phyloP scores from a whole-genome alignment of 2,329 filamentous ascomycete species.

The Scopulariopsis brevicaulis region DNA sequence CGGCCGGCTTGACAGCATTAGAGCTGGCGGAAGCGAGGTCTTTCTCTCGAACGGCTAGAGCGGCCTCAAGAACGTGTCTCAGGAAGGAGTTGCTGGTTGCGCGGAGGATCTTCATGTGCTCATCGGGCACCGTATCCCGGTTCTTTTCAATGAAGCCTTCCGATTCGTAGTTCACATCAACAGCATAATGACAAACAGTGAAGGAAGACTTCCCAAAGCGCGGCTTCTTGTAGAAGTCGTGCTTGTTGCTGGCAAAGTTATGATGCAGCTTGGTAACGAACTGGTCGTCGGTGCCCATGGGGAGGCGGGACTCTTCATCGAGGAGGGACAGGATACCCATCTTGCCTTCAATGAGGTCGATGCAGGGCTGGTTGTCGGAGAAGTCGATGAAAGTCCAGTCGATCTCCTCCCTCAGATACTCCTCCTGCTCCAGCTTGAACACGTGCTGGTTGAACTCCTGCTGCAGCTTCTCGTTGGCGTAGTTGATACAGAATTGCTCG shows the following conservation, averaged over 20 bases:
- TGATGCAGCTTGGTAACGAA: conserved; percentile 95
- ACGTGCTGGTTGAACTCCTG: conserved; percentile 99
- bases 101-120: conserved; percentile 88
- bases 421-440: conserved; percentile 97
- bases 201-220: conserved; percentile 95
- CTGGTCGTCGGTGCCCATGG: conserved; percentile 94
- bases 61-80: conserved; percentile 71
- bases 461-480: conserved; percentile 97
- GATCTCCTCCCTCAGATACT: conserved; percentile 91
- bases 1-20: conserved; percentile 67
- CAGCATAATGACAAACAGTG: conserved; percentile 95
- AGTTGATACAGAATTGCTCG: conserved; percentile 99
- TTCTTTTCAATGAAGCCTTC: conserved; percentile 99
- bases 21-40: conserved; percentile 56
- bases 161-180: conserved; percentile 97
- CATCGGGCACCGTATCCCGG: conserved; percentile 93
- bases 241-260: conserved; percentile 82
- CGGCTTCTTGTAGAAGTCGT: conserved; percentile 97
- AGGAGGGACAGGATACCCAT: conserved; percentile 84
- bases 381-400: conserved; percentile 99
- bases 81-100: conserved; percentile 80
- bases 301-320: conserved; percentile 91
- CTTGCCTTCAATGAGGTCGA: conserved; percentile 95
- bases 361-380: conserved; percentile 97
- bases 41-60: conserved; percentile 80